A percentile compares a stretch with the other conserved stretches of the same genome.
Conservation (phyloP, 2,329 filamentous ascomycete species). For the Lachnellula willkommii region DNA sequence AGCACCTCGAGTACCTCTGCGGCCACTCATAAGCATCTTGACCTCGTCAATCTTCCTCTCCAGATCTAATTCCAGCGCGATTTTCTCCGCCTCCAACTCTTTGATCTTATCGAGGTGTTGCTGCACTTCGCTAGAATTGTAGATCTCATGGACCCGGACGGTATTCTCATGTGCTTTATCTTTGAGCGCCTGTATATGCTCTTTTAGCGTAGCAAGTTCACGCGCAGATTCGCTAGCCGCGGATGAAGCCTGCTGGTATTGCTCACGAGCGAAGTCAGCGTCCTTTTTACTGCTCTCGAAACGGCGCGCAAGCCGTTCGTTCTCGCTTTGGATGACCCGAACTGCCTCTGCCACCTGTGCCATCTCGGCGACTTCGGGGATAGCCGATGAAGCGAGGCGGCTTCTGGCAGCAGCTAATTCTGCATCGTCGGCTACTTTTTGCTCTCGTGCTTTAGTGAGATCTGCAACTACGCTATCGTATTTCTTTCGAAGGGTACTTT, state of each 20-base stretch:
- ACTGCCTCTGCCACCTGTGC: slow-evolving; percentile 38
- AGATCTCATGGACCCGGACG: slow-evolving; percentile 27
- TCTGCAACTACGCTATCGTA: slow-evolving; percentile 17
- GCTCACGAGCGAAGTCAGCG: slow-evolving; percentile 24
- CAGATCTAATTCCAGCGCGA: slow-evolving; percentile 33
- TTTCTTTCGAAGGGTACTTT: slow-evolving; percentile 15
- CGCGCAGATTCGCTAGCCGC: slow-evolving; percentile 14
- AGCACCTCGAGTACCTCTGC: slow-evolving; percentile 29
- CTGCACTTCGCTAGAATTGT: slow-evolving; percentile 15
- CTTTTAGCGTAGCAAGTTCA: slow-evolving; percentile 17
- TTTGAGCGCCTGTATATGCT: slow-evolving; percentile 13
- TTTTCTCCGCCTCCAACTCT: slow-evolving; percentile 24
- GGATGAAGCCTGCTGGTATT: slow-evolving; percentile 28
- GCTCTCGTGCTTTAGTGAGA: slow-evolving; percentile 24
- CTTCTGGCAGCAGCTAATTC: slow-evolving; percentile 26
- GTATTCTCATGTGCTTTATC: slow-evolving; percentile 22
- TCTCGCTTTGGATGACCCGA: slow-evolving; percentile 12
- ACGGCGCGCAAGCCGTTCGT: slow-evolving; percentile 20
- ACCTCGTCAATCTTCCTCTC: slow-evolving; percentile 36
- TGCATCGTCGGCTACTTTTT: slow-evolving; percentile 14
- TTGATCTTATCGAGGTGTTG: slow-evolving; percentile 30
- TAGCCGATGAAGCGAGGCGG: slow-evolving; percentile 26
- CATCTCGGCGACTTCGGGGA: slow-evolving; percentile 37
- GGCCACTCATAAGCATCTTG: slow-evolving; percentile 38
- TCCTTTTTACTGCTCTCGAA: slow-evolving; percentile 19